phyloP scores from a whole-genome alignment of 2,329 filamentous ascomycete genomes.

The Leptodontidium sp. region DNA sequence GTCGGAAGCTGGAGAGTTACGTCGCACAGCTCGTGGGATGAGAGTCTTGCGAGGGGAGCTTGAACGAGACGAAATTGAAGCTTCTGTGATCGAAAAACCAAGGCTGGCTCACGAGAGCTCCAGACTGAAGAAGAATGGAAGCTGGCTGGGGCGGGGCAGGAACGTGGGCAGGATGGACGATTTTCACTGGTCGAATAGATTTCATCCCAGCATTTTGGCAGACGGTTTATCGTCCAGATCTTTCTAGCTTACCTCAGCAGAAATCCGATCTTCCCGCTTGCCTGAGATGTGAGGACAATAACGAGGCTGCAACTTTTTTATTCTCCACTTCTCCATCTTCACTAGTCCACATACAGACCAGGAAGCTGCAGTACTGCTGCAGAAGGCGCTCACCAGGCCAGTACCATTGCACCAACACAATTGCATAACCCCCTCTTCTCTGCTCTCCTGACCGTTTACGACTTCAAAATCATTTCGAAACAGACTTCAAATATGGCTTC shows the following conservation, averaged over 20 bases:
- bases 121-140: constrained; percentile 15
- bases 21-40: background rate
- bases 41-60: background rate
- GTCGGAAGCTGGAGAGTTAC: background rate
- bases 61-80: background rate
- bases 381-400: background rate
- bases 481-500: constrained; percentile 38
- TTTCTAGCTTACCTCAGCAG: background rate
- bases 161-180: constrained; percentile 11
- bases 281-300: background rate
- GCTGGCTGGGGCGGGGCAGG: constrained; percentile 13
- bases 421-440: constrained; percentile 18
- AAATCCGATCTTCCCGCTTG: background rate
- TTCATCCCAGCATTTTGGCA: background rate
- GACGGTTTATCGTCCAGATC: background rate
- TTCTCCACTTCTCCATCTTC: background rate
- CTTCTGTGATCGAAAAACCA: background rate
- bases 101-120: constrained; percentile 21
- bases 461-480: background rate
- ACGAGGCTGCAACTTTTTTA: background rate
- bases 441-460: background rate
- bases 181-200: constrained; percentile 24
- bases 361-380: background rate
- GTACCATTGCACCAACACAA: background rate
- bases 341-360: background rate